phyloP scores from a whole-genome alignment of 2,329 filamentous ascomycete genomes.

The Exserohilum turcica region DNA sequence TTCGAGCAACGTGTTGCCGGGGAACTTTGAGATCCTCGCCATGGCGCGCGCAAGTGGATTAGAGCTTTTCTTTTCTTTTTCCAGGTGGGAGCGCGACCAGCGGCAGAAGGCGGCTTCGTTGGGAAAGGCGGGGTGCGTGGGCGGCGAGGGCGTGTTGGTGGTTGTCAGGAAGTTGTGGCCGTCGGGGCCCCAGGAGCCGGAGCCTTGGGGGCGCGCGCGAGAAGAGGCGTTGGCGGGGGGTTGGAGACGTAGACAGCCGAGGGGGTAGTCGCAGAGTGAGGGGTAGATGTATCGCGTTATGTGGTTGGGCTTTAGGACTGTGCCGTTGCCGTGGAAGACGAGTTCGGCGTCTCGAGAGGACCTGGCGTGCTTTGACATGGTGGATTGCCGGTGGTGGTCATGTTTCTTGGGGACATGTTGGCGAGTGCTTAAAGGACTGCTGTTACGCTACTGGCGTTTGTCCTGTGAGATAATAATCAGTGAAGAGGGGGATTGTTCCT shows the following conservation, averaged over 20 bases:
- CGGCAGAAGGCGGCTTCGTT: no score
- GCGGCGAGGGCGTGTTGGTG: neutral
- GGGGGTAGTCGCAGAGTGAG: slow-evolving; percentile 8
- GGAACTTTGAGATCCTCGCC: no score
- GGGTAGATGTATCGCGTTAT: slow-evolving; percentile 24
- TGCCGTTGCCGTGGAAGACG: slow-evolving; percentile 20
- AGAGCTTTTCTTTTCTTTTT: no score
- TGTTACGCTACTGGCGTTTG: neutral
- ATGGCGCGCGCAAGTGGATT: no score
- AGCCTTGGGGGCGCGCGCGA: slow-evolving; percentile 16
- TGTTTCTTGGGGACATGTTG: no score
- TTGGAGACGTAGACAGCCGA: slow-evolving; percentile 12
- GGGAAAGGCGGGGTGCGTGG: neutral
- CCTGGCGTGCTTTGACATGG: neutral
- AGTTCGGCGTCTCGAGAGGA: neutral
- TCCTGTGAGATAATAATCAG: neutral
- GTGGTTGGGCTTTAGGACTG: slow-evolving; percentile 20
- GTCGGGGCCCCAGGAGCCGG: slow-evolving; percentile 9
- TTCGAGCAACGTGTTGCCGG: no score
- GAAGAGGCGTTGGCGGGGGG: slow-evolving; percentile 1
- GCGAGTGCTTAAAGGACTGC: no score
- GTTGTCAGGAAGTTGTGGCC: slow-evolving; percentile 15
- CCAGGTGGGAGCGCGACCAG: no score
- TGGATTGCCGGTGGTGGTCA: no score
- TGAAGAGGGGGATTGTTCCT: neutral